Evolutionary conservation across 1,284 basidiomycete genomes (phyloP), one percentile per base, ranked within the genome.

Genomic region (Cutaneotrichosporon mucoides): DNA sequence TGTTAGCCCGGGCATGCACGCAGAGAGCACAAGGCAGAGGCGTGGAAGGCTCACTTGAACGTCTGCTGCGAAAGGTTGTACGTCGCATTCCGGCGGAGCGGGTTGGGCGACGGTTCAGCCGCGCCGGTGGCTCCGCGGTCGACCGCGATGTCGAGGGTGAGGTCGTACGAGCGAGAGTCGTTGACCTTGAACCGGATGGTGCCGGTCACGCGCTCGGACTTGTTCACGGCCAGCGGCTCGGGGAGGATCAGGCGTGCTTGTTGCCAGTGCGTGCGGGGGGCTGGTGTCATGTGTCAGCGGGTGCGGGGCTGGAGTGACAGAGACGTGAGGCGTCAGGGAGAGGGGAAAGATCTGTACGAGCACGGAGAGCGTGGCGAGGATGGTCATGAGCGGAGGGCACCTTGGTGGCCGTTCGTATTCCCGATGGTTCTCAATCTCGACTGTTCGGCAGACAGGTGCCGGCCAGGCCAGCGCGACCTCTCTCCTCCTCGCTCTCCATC

Each of bases 201-300:
- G n/a, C 76, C 77, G 37, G 67, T 60, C 5, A 79, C 61, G 33
- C 66, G 64, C 54, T 77, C 73, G 10, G 69, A 70, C 40, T 73
- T 72, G 68, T 79, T 79, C 6, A 72, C 73, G 2, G 78, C 78
- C n/a, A 79, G 65, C 7, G 78, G 78, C 57, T 79, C 78, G 5
- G 76, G 68, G 10, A 76, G 67, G 4, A 77, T 60, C 12, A 76
- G 64, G 3, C 74, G 68, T 6, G 73, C 68, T 69, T 77, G 75
- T 59, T 77, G 76, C 77, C 78, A 79, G 62, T 75, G 76, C 13
- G 76, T 76, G 11, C 76, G 69, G 2, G 73, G 57, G 3, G 71
- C 73, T 73, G 56, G 16, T 61, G 37, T 16, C 49, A 24, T 6
- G 8, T 12, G 11, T 44, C 10, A n/a, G 6, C 6, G 62, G 24